Evolutionary conservation across 805 yeast species (phyloP), one percentile per base, ranked within the genome.

Genomic region (Candida yuanshanica): DNA sequence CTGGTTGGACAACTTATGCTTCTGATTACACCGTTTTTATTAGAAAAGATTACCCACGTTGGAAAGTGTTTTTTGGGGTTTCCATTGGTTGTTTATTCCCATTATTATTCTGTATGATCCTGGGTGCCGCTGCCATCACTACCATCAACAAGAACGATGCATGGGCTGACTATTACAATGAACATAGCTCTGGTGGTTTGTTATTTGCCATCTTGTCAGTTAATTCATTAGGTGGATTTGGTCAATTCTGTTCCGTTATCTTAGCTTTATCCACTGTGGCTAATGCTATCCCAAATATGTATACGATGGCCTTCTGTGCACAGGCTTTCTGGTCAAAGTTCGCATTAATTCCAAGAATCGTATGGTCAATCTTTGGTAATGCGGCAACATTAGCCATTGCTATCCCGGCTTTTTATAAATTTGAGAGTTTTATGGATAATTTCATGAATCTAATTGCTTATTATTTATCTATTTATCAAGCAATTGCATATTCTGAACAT

Each of bases 1-100:
- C 95, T 41, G 96, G 96, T 47, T 89, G 97, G 97, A 79, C 95
- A 42, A 81, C 96, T 14, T 86, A 81, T 53, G 95, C 96, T 16
- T 78, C 95, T 38, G 97, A 89, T 66, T 89, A 88, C 68, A 86
- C 95, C 39, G 88, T 83, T 34, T 89, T 87, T 69, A 86, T 83
- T 76, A 85, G 83, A 49, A 68, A 74, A 52, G 71, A 75, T 55
- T 77, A 81, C 48, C 75, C 73, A 62, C 66, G 75, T 33, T 48
- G 50, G 57, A 79, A 69, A 58, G 69, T 86, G 41, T 87, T 86
- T 68, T 60, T 75, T 42, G 73, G 80, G 47, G 77, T 88, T 42
- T 61, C 76, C 45, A 49, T 63, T 34, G 95, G 95, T 51, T 69
- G 87, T 53, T 64, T 69, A 43, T 51, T 76, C 48, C 93, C 96